A percentile compares a stretch with the other conserved stretches of the same genome.
Evolutionary conservation across 257 asterid genomes (phyloP).

Genomic region (Gentiana straminea): DNA sequence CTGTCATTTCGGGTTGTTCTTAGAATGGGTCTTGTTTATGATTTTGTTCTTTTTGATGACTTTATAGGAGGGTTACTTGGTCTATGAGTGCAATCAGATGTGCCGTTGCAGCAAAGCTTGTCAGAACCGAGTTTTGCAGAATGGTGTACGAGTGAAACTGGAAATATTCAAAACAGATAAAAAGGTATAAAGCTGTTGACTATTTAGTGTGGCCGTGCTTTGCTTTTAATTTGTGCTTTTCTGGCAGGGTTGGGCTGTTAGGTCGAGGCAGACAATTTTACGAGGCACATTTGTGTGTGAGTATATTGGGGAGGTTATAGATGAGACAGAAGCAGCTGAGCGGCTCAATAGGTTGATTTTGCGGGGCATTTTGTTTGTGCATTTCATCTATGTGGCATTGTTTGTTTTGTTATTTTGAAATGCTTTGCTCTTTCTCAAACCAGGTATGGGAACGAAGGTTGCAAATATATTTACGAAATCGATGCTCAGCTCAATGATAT

Average conservation of each 20-base stretch:
- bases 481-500: constrained; percentile 65
- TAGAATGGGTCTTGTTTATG: neutral
- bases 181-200: constrained; percentile 39
- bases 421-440: constrained; percentile 11
- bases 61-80: constrained; percentile 89
- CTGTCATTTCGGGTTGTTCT: neutral
- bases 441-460: constrained; percentile 60
- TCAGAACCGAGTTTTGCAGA: constrained; percentile 90
- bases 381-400: neutral
- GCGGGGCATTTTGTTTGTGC: neutral
- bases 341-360: constrained; percentile 55
- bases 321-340: constrained; percentile 72
- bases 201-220: constrained; percentile 7
- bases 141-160: constrained; percentile 73
- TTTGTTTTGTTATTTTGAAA: neutral
- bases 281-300: constrained; percentile 95
- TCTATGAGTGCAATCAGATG: constrained; percentile 86
- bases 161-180: constrained; percentile 86
- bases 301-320: constrained; percentile 87
- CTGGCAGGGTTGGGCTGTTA: constrained; percentile 95
- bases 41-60: constrained; percentile 2
- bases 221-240: constrained; percentile 8
- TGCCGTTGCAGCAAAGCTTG: constrained; percentile 73
- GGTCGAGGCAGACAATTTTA: constrained; percentile 73
- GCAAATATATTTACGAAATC: constrained; percentile 59